These are phyloP conservation scores for Pseudomicrostroma phylloplanum DNA, from an alignment of 1,284 basidiomycete species.

Conservation along the genomic window DNA sequence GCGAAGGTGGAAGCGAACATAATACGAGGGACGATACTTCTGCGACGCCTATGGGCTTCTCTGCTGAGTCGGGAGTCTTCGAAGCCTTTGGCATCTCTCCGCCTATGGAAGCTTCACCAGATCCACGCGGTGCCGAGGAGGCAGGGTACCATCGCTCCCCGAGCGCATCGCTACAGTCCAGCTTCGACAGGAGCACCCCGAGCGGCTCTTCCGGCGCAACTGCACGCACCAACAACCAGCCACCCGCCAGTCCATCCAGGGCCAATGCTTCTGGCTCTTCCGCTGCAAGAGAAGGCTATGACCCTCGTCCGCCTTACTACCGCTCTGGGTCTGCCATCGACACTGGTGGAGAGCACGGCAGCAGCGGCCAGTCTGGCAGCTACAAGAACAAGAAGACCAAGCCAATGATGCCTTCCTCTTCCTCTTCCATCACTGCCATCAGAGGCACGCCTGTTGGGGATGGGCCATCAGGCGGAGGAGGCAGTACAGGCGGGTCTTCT, in stretches of 20 bases:
- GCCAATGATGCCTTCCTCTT: not conserved
- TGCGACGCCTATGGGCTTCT: too few species aligned
- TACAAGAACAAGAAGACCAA: not conserved
- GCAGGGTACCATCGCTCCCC: not conserved
- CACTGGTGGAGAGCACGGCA: too few species aligned
- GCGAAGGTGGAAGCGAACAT: constrained; percentile 9
- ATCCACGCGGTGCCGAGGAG: not conserved
- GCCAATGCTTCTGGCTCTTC: not conserved
- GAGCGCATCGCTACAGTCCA: not conserved
- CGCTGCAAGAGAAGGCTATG: not conserved
- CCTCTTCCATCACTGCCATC: too few species aligned
- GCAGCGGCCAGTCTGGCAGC: too few species aligned
- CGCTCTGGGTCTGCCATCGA: too few species aligned
- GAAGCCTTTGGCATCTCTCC: not conserved
- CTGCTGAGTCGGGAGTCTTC: too few species aligned
- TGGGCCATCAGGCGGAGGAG: not conserved
- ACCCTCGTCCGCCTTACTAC: not conserved
- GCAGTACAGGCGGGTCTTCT: not conserved
- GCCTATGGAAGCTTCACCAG: not conserved
- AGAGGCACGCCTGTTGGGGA: too few species aligned
- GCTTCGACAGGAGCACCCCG: not conserved
- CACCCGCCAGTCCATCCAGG: not conserved
- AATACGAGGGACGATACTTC: not conserved
- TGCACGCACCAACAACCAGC: not conserved
- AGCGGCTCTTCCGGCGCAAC: not conserved